These are phyloP conservation scores for Xylaria sp. DNA, from an alignment of 2,329 filamentous ascomycete genomes.

Conservation along the genomic window DNA sequence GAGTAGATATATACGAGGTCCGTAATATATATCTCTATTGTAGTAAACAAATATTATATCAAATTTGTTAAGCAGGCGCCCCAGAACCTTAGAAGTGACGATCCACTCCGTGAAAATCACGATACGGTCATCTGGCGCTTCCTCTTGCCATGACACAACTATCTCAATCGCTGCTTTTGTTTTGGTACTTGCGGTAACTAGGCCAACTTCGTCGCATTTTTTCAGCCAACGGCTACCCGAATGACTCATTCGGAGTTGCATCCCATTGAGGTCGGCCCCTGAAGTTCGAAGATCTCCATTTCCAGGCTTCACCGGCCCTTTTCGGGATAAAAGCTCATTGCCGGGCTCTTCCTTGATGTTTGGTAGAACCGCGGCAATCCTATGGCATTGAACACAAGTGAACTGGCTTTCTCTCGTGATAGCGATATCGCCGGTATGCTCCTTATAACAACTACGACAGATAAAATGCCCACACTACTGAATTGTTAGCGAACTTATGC, in stretches of 20 bases:
- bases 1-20: too few relatives aligned
- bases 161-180: not conserved
- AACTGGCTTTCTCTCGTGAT: not conserved
- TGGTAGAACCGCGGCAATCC: not conserved
- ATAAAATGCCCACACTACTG: constrained; percentile 25
- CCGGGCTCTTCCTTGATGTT: not conserved
- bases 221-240: constrained; percentile 15
- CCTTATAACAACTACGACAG: constrained; percentile 12
- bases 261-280: constrained; percentile 30
- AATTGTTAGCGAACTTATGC: not conserved
- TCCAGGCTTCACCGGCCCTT: not conserved
- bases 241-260: constrained; percentile 12
- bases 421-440: not conserved
- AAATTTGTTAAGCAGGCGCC: constrained; percentile 49
- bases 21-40: constrained; percentile 47
- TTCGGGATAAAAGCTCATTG: not conserved
- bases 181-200: constrained; percentile 26
- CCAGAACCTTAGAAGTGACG: constrained; percentile 50
- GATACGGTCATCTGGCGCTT: constrained; percentile 31
- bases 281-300: not conserved
- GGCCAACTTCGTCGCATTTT: constrained; percentile 4
- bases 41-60: constrained; percentile 54
- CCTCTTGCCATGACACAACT: constrained; percentile 11
- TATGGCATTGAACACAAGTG: constrained; percentile 17
- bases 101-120: constrained; percentile 42